Evolutionary conservation across 148 eudicot genomes (phyloP).

Genomic region (Vaccinium myrtillus): DNA sequence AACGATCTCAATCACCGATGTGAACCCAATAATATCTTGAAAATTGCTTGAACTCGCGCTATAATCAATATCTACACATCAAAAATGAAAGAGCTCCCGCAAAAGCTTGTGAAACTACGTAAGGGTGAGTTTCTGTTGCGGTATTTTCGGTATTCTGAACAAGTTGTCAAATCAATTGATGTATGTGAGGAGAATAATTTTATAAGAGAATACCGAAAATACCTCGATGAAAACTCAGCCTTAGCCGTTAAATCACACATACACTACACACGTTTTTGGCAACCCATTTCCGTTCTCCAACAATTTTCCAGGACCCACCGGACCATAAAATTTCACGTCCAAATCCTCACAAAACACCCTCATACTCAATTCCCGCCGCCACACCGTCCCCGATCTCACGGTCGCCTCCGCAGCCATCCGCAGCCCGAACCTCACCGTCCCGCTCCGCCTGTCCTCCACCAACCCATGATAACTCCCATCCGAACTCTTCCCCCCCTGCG

Average conservation of each 20-base stretch:
- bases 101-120: no score
- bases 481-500: not conserved
- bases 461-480: not conserved
- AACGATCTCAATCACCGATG: not conserved
- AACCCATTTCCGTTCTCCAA: not conserved
- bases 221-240: no score
- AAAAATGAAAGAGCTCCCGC: no score
- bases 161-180: no score
- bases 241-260: not conserved
- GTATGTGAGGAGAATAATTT: no score
- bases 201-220: no score
- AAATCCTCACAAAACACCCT: not conserved
- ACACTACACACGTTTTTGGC: not conserved
- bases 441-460: not conserved
- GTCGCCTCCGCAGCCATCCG: not conserved
- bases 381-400: not conserved
- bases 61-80: not conserved
- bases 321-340: not conserved
- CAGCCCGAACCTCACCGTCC: not conserved
- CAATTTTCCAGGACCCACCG: not conserved
- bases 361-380: not conserved
- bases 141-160: no score
- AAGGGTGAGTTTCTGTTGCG: no score
- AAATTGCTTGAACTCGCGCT: not conserved
- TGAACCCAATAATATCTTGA: not conserved